A percentile compares a stretch with the other conserved stretches of the same genome.
Conservation (phyloP, 805 yeast genomes). For the Candida adriatica region DNA sequence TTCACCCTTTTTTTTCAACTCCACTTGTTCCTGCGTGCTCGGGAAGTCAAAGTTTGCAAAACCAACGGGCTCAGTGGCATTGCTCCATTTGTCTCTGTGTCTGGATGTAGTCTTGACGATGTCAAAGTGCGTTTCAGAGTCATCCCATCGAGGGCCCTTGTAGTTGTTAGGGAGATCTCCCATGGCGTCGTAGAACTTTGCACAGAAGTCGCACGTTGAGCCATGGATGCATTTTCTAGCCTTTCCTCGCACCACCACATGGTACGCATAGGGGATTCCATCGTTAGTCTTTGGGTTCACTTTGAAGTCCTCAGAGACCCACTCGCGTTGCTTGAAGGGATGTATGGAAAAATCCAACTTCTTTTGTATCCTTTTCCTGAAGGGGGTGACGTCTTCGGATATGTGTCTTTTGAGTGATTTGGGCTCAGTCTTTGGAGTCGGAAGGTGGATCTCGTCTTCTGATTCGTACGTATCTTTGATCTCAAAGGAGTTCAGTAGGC, state of each 20-base stretch:
- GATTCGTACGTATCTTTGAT: too few relatives aligned
- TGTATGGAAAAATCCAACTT: slow-evolving; percentile 16
- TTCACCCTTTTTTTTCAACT: slow-evolving; percentile 26
- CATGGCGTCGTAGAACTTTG: slow-evolving; percentile 25
- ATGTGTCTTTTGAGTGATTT: too few relatives aligned
- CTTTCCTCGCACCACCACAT: slow-evolving; percentile 29
- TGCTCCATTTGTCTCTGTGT: slow-evolving; percentile 23
- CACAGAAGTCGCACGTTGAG: slow-evolving; percentile 27
- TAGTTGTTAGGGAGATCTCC: slow-evolving; percentile 20
- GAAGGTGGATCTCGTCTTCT: too few relatives aligned
- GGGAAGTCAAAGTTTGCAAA: slow-evolving; percentile 57
- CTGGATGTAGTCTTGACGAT: slow-evolving; percentile 19
- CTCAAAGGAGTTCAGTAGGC: too few relatives aligned
- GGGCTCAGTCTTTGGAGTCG: too few relatives aligned
- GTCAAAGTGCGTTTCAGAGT: slow-evolving; percentile 7
- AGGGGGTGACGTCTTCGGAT: too few relatives aligned
- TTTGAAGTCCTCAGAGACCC: slow-evolving; percentile 34
- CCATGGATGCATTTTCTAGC: slow-evolving; percentile 30
- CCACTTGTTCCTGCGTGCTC: slow-evolving; percentile 40
- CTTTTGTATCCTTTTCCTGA: too few relatives aligned
- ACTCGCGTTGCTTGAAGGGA: slow-evolving; percentile 21
- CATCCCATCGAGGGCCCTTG: slow-evolving; percentile 26
- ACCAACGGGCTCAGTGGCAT: slow-evolving; percentile 49
- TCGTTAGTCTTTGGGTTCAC: slow-evolving; percentile 28
- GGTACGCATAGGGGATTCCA: slow-evolving; percentile 25